Percentiles rank a stretch among this genome's conserved stretches.
These are phyloP conservation scores for Theobroma cacao DNA, from an alignment of 345 rosid species.

Conservation along the genomic window DNA sequence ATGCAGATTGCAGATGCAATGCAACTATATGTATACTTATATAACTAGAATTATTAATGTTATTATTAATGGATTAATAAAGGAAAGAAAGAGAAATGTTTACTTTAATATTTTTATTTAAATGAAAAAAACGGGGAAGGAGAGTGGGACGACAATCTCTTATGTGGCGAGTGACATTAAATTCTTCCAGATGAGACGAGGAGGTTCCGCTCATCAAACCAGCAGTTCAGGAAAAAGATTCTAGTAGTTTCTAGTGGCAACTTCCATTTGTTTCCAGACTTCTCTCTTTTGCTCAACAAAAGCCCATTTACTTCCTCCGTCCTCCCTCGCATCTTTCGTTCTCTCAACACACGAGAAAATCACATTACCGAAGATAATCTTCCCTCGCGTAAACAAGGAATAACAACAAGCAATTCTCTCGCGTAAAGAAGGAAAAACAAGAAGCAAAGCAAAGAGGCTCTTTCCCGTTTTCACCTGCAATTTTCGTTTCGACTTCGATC, in stretches of 20 bases:
- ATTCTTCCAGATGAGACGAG: too few species aligned
- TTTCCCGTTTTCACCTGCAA: neutral
- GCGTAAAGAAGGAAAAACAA: neutral
- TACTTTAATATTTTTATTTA: too few species aligned
- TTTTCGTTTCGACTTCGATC: neutral
- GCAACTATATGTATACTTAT: too few species aligned
- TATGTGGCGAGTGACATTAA: too few species aligned
- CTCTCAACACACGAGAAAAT: too few species aligned
- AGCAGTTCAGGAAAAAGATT: neutral
- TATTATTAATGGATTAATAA: too few species aligned
- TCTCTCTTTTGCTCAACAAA: slow-evolving; percentile 6
- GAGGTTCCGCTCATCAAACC: too few species aligned
- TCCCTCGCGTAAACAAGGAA: neutral
- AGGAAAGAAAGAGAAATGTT: too few species aligned
- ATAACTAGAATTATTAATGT: too few species aligned
- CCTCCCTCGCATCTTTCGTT: neutral
- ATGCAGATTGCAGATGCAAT: too few species aligned
- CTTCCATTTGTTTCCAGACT: slow-evolving; percentile 28
- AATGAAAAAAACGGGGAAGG: too few species aligned
- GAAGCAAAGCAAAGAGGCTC: neutral
- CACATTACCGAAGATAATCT: neutral
- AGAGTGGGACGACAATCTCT: too few species aligned
- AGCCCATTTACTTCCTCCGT: neutral
- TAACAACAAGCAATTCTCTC: neutral
- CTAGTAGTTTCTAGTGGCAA: slow-evolving; percentile 32